A percentile compares a stretch with the other conserved stretches of the same genome.
These are phyloP conservation scores for Boletus huronensis DNA, from an alignment of 768 basidiomycete genomes.

Conservation along the genomic window DNA sequence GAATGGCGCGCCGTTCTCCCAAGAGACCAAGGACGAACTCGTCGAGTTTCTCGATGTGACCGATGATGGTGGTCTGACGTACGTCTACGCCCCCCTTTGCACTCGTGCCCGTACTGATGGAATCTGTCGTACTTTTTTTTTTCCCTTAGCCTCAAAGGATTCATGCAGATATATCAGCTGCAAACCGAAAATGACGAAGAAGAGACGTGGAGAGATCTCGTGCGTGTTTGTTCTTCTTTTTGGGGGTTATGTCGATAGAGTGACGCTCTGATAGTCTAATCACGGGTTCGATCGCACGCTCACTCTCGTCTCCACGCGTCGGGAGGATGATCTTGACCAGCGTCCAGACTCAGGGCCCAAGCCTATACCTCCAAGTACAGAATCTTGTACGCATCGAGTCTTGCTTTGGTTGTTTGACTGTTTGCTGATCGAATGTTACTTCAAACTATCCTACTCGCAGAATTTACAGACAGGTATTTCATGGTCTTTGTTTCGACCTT, in stretches of 20 bases:
- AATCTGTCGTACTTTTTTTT: neutral
- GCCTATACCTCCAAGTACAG: constrained; percentile 12
- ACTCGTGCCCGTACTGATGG: neutral
- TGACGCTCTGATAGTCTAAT: constrained; percentile 44
- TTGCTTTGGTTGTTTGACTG: neutral
- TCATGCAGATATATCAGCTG: constrained; percentile 79
- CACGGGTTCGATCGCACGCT: constrained; percentile 75
- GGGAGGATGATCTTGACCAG: constrained; percentile 43
- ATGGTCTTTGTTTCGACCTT: neutral
- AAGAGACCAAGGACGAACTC: constrained; percentile 76
- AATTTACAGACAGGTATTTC: constrained; percentile 12
- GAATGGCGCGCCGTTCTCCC: constrained; percentile 75
- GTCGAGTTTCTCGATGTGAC: constrained; percentile 72
- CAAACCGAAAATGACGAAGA: constrained; percentile 82
- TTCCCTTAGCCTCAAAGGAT: constrained; percentile 62
- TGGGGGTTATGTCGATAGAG: neutral
- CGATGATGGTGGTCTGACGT: constrained; percentile 72
- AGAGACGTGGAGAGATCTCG: constrained; percentile 82
- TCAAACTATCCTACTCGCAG: constrained; percentile 5
- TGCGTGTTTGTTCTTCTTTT: constrained; percentile 33
- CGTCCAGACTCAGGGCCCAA: constrained; percentile 8
- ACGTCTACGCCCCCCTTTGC: constrained; percentile 26
- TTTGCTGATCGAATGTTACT: neutral
- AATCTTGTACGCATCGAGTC: constrained; percentile 15
- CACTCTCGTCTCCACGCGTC: constrained; percentile 52